Evolutionary conservation across 495 filamentous ascomycete species (phyloP), one percentile per base, ranked within the genome.

Genomic region (Oleoguttula mirabilis): DNA sequence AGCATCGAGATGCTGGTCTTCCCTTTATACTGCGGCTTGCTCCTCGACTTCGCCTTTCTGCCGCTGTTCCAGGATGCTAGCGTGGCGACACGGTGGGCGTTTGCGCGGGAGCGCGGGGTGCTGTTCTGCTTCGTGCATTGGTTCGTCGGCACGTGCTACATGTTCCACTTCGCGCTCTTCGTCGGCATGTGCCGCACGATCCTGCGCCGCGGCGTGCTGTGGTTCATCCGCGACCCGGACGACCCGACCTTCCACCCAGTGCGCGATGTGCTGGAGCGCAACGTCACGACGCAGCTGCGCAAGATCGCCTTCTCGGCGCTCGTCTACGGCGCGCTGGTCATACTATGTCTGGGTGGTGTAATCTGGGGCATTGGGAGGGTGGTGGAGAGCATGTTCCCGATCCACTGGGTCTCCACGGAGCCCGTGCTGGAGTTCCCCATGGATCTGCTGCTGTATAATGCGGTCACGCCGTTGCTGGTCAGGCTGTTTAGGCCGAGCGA

Each of bases 121-220:
- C 94, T 85, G 0, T 92, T 84, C 4, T 74, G 88, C 15, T 99
- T 99, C 56, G 80, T 96, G 17, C 90, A 99, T 60, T 99, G 90
- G 90, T 99, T 99, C 58, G 77, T 94, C 36, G 90, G 90, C 16
- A 99, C 90, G 4, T 94, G 87, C 49, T 99, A 99, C 62, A 99
- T 99, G 90, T 99, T 99, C 61, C 90, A 99, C 58, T 99, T 99
- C 58, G 90, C 90, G 16, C 69, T 96, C 11, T 99, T 99, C 58
- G 90, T 99, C 32, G 87, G 88, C 31, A 96, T 99, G 90, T 99
- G 90, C 62, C 78, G 90, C 36, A 95, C 94, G 66, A 94, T 96
- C 39, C 80, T 99, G 79, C 76, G 90, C 46, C 80, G 69, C 36
- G 90, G 90, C 30, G 90, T 96, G 33, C 71, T 99, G 40, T 95